Evolutionary conservation across 1,284 basidiomycete genomes (phyloP).

Genomic region (Trichosporon asahii): DNA sequence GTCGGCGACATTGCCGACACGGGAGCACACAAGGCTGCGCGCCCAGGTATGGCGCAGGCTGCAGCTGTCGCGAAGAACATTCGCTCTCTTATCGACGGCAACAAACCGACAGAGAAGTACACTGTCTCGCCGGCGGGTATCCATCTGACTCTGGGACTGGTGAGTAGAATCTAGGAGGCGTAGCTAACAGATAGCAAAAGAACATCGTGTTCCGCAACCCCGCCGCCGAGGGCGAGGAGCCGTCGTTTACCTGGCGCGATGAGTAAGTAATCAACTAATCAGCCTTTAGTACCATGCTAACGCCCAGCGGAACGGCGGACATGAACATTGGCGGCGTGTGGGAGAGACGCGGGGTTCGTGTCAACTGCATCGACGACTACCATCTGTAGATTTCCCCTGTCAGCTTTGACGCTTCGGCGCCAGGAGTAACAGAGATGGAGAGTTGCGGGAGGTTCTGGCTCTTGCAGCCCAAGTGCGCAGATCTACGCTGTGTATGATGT

Average conservation of each 20-base stretch:
- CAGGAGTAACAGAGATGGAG: too few species aligned
- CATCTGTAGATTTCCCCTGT: conserved; percentile 11
- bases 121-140: conserved; percentile 20
- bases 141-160: conserved; percentile 28
- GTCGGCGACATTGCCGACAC: conserved; percentile 68
- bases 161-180: conserved; percentile 10
- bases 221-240: conserved; percentile 15
- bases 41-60: conserved; percentile 44
- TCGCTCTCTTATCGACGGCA: conserved; percentile 28
- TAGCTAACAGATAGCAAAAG: conserved; percentile 15
- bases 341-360: conserved; percentile 23
- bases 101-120: conserved; percentile 8
- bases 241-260: conserved; percentile 20
- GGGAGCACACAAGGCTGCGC: conserved; percentile 62
- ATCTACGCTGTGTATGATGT: too few species aligned
- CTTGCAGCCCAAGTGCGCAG: too few species aligned
- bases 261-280: conserved; percentile 20
- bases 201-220: conserved; percentile 31
- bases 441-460: too few species aligned
- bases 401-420: too few species aligned
- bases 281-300: background rate
- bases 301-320: conserved; percentile 22
- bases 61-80: conserved; percentile 44
- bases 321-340: conserved; percentile 26
- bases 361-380: conserved; percentile 24